Conservation (phyloP, 495 filamentous ascomycete genomes). For the Aspergillus mulundensis region DNA sequence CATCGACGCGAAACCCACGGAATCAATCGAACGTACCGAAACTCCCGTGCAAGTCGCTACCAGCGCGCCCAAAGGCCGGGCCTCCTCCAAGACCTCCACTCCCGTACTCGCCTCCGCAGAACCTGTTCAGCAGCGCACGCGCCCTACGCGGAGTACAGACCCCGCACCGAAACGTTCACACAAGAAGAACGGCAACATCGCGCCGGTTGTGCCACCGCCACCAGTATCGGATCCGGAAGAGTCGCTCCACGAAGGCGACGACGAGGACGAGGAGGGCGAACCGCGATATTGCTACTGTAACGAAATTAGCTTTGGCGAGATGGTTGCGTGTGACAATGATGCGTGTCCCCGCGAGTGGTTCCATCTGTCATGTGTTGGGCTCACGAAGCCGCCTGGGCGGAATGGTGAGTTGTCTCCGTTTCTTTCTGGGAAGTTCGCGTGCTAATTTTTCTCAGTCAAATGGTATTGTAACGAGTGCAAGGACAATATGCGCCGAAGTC, state of each 20-base stretch:
- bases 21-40: slow-evolving; percentile 27
- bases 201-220: slow-evolving; percentile 27
- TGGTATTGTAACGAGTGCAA: slow-evolving; percentile 91
- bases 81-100: slow-evolving; percentile 57
- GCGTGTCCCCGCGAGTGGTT: slow-evolving; percentile 92
- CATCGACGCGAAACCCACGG: slow-evolving; percentile 26
- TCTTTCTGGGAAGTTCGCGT: background rate
- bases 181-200: slow-evolving; percentile 53
- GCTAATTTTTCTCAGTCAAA: slow-evolving; percentile 58
- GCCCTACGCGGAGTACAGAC: slow-evolving; percentile 42
- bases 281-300: slow-evolving; percentile 92
- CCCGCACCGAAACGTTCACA: slow-evolving; percentile 56
- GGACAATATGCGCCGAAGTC: slow-evolving; percentile 57
- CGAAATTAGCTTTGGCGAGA: slow-evolving; percentile 88
- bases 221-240: slow-evolving; percentile 48
- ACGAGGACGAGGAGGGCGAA: slow-evolving; percentile 74
- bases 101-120: slow-evolving; percentile 44
- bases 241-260: slow-evolving; percentile 56
- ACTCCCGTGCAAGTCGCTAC: slow-evolving; percentile 7
- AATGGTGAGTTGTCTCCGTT: slow-evolving; percentile 59
- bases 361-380: slow-evolving; percentile 85
- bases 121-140: slow-evolving; percentile 28
- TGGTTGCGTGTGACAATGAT: slow-evolving; percentile 95
- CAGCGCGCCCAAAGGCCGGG: slow-evolving; percentile 29
- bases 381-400: slow-evolving; percentile 77